Evolutionary conservation across 192 early-diverging fungal species (phyloP), one percentile per base, ranked within the genome.

Genomic region (Linnemannia zychae): DNA sequence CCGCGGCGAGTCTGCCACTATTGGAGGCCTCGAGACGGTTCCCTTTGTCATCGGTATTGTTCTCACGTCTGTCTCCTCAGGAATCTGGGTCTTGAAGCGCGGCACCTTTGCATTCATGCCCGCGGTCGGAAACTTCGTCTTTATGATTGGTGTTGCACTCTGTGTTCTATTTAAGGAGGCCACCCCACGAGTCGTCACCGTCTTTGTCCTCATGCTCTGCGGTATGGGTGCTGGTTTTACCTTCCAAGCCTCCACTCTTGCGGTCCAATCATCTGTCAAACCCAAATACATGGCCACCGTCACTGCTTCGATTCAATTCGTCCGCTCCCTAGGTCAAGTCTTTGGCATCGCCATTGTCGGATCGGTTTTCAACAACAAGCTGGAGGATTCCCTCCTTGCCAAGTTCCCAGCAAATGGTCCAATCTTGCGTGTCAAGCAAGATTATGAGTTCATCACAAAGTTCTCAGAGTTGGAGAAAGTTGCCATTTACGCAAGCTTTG

Each of bases 31-130:
- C 24, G 89, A 91, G 67, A 85, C 93, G 7, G 74, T 95, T 24
- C 94, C 93, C 2, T 92, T 90, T 46, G 89, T 94, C 77, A 60
- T 86, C 20, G 83, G 88, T 37, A 78, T 92, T 0, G 87, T 92
- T 34, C 47, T 88, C 13, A 87, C 89, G 4, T 90, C 92, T 11
- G 75, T 92, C 2, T 81, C 79, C 4, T 86, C 90, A 0, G 90
- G 91, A 11, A 76, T 89, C 47, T 78, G 88, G 73, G 72, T 93
- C 60, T 81, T 86, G 38, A 90, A 88, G 48, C 75, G 84, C 7
- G 92, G 91, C 34, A 66, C 84, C 7, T 87, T 88, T 87, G 87
- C 89, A 7, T 74, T 53, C 20, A 85, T 90, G 52, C 82, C 92
- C 13, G 79, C 88, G 4, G 20, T 91, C 34, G 94, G 94, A 16